Conservation (phyloP, 805 yeast genomes). For the Yarrowia osloensis region DNA sequence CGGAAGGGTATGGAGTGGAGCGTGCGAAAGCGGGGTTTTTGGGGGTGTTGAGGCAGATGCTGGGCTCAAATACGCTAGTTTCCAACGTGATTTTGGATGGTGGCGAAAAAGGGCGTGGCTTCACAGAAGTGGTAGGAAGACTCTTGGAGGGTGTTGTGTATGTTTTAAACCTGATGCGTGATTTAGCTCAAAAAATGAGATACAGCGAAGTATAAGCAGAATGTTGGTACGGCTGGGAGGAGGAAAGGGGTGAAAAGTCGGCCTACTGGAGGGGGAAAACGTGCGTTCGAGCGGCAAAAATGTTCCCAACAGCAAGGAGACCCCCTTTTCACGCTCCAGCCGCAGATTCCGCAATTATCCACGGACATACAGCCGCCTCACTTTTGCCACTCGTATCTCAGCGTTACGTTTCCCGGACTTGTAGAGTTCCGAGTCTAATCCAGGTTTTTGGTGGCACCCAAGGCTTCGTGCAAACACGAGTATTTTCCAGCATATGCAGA, state of each 20-base stretch:
- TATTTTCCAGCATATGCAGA: background rate
- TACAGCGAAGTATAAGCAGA: slow-evolving; percentile 3
- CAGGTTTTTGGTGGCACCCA: background rate
- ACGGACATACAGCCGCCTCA: background rate
- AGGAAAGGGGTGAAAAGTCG: background rate
- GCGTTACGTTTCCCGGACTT: slow-evolving; percentile 21
- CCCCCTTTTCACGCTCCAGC: background rate
- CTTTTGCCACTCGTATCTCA: slow-evolving; percentile 18
- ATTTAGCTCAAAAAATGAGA: slow-evolving; percentile 26
- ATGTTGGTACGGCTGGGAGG: slow-evolving; percentile 19
- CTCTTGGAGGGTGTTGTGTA: slow-evolving; percentile 7
- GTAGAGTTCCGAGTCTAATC: background rate
- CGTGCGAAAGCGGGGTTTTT: background rate
- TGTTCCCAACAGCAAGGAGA: background rate
- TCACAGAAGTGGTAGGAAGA: background rate
- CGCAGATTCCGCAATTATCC: background rate
- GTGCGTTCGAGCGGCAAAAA: background rate
- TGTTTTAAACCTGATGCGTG: slow-evolving; percentile 28
- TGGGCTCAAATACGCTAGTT: background rate
- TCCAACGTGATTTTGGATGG: background rate
- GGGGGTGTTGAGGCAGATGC: background rate
- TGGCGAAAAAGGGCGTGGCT: background rate
- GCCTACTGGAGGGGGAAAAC: background rate
- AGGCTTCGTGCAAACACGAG: background rate
- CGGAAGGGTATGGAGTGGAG: background rate